phyloP scores from a whole-genome alignment of 75 land plant species.

The Adiantum capillusveneris region DNA sequence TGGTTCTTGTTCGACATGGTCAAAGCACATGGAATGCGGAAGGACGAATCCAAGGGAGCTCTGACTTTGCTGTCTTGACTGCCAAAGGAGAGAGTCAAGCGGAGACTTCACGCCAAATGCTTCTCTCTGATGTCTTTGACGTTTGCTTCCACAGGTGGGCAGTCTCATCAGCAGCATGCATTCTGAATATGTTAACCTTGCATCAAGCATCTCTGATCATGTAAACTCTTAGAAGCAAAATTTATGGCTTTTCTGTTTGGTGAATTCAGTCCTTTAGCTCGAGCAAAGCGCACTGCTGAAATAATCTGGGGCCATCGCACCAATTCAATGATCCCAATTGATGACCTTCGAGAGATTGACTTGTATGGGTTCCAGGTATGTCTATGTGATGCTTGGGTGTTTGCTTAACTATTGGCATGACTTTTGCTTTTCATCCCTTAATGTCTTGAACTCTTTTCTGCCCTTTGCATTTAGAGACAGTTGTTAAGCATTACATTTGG shows the following conservation, averaged over 20 bases:
- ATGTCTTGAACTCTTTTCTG: too few relatives aligned
- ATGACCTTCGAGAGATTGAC: constrained; percentile 86
- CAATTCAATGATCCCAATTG: constrained; percentile 51
- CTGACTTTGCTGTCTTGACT: constrained; percentile 72
- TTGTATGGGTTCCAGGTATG: constrained; percentile 94
- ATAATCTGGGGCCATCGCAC: constrained; percentile 73
- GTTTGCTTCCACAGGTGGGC: constrained; percentile 76
- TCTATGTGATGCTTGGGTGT: too few relatives aligned
- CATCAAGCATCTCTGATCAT: too few relatives aligned
- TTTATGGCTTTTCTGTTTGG: not conserved
- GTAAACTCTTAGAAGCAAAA: too few relatives aligned
- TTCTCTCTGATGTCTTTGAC: constrained; percentile 68
- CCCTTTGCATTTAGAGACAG: too few relatives aligned
- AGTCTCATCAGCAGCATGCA: too few relatives aligned
- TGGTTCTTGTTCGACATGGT: constrained; percentile 89
- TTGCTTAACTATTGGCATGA: too few relatives aligned
- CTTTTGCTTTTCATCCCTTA: too few relatives aligned
- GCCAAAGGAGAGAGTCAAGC: constrained; percentile 86
- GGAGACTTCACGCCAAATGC: constrained; percentile 83
- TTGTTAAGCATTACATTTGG: too few relatives aligned
- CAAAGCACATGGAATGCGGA: constrained; percentile 98
- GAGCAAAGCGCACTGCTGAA: constrained; percentile 92
- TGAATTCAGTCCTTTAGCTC: constrained; percentile 55
- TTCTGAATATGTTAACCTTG: too few relatives aligned
- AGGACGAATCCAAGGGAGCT: constrained; percentile 95